Evolutionary conservation across 2,329 filamentous ascomycete genomes (phyloP), one percentile per base, ranked within the genome.

Genomic region (Exophiala bonariae): DNA sequence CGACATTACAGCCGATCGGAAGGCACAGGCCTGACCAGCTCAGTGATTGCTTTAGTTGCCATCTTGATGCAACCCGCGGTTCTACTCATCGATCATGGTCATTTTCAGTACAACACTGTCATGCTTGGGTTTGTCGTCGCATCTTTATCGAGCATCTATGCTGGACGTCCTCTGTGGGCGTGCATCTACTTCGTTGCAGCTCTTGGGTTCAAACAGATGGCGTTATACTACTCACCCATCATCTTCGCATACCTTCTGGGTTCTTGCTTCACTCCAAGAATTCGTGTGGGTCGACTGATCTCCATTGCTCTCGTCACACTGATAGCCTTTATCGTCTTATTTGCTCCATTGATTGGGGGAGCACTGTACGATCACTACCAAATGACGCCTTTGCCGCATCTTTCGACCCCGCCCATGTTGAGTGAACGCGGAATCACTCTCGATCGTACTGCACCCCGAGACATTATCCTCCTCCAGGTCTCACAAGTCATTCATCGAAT

Each of bases 141-240:
- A 1, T 89, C 86, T 60, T 83, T 96, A 73, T 93, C 92, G 33
- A 93, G 87, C 66, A 86, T 97, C 71, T 69, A 96, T 41, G 89
- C 90, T 3, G 88, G 88, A 3, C 81, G 90, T 39, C 85, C 85
- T 60, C 79, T 95, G 52, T 96, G 92, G 90, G 82, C 88, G 19
- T 90, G 89, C 53, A 81, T 96, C 49, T 96, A 96, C 73, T 99
- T 99, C 60, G 93, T 99, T 5, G 82, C 81, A 13, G 88, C 92
- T 3, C 75, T 99, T n/a, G 89, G 89, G 4, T 99, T 97, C 77
- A 99, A 99, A 75, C 93, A 99, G 68, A 99, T 99, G 95, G 92
- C 92, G 1, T 77, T 99, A 13, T 99, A 97, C 72, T 99, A 96
- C 68, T 90, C 95, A 3, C 91, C 95, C 11, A 85, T 86, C 16